Evolutionary conservation across 2,329 filamentous ascomycete genomes (phyloP).

Genomic region (Claviceps sp.): DNA sequence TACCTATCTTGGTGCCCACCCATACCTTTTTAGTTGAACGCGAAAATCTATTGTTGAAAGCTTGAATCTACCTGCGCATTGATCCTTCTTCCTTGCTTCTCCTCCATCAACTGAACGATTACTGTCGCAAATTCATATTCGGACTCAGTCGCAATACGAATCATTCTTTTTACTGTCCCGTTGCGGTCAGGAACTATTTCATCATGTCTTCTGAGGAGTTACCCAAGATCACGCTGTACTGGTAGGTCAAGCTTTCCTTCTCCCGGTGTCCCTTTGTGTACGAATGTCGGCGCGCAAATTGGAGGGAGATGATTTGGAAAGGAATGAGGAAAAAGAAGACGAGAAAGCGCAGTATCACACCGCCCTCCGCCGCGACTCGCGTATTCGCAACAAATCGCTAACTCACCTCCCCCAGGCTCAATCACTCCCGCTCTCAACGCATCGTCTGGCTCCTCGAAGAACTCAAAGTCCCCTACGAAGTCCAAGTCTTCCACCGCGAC

Average conservation of each 20-base stretch:
- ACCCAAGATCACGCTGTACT: slow-evolving; percentile 50
- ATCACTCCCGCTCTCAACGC: slow-evolving; percentile 69
- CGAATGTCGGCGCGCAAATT: not conserved
- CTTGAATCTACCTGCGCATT: not conserved
- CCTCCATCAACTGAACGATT: not conserved
- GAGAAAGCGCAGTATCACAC: too few relatives aligned
- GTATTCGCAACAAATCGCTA: not conserved
- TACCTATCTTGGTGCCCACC: too few relatives aligned
- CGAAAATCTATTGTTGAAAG: not conserved
- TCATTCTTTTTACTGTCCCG: too few relatives aligned
- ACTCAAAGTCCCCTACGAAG: slow-evolving; percentile 63
- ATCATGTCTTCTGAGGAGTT: slow-evolving; percentile 9
- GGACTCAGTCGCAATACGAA: not conserved
- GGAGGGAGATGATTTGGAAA: too few relatives aligned
- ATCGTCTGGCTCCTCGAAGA: slow-evolving; percentile 81
- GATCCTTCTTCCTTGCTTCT: not conserved
- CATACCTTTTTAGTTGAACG: too few relatives aligned
- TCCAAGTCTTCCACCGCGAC: slow-evolving; percentile 65
- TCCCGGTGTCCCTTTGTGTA: not conserved
- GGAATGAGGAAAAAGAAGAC: not conserved
- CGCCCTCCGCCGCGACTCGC: not conserved
- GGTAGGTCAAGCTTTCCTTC: slow-evolving; percentile 28
- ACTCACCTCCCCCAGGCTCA: slow-evolving; percentile 46
- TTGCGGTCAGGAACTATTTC: not conserved
- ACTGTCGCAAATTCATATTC: not conserved